Conservation (phyloP, 441 rosid species). For the Gossypium armourianum region DNA sequence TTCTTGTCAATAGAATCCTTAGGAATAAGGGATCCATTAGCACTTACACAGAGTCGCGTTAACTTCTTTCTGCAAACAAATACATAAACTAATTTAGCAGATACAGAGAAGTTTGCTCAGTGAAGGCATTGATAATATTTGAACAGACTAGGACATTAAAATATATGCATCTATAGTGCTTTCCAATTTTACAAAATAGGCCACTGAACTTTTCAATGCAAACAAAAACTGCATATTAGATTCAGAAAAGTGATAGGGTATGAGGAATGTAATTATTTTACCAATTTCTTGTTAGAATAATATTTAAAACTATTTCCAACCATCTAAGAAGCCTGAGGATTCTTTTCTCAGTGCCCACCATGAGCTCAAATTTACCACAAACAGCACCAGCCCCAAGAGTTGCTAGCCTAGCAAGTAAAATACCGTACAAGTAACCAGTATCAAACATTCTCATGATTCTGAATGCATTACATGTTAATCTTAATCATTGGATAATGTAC, state of each 20-base stretch:
- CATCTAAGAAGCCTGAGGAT: neutral
- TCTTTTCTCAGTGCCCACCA: neutral
- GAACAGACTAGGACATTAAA: neutral
- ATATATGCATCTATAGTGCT: neutral
- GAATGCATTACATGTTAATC: neutral
- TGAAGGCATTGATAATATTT: neutral
- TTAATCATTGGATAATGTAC: neutral
- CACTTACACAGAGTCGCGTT: conserved; percentile 60
- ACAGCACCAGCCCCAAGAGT: neutral
- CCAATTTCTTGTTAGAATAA: neutral
- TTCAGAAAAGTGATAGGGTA: neutral
- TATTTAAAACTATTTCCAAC: neutral
- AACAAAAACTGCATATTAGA: neutral
- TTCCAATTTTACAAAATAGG: neutral
- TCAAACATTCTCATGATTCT: neutral
- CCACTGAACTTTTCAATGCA: neutral
- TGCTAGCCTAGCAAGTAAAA: conserved; percentile 1
- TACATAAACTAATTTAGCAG: neutral
- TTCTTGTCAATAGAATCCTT: conserved; percentile 53
- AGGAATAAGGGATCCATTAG: conserved; percentile 69
- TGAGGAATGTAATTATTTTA: neutral
- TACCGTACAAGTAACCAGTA: neutral
- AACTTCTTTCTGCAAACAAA: conserved; percentile 54
- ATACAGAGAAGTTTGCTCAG: neutral
- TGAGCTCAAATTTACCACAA: neutral